Evolutionary conservation across 148 eudicot genomes (phyloP), one percentile per base, ranked within the genome.

Genomic region (Rhododendron mucronatum): DNA sequence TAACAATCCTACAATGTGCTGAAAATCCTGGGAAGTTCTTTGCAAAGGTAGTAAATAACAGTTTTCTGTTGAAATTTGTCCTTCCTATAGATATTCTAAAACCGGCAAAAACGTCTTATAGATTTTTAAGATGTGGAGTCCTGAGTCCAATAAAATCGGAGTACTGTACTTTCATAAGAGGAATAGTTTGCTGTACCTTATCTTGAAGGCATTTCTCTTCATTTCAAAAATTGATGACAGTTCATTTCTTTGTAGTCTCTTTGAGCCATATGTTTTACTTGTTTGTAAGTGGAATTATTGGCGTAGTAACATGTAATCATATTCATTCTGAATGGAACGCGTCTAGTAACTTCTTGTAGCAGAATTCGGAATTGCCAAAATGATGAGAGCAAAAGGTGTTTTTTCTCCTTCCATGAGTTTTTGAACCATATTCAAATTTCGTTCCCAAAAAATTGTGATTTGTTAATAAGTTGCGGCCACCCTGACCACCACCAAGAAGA

Each of bases 1-100:
- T 92, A 85, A 86, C 94, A 75, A 88, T 92, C 86, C 71, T 92
- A 80, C 87, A 61, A 47, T 91, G 91, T 86, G 92, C 92, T 84
- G 90, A 87, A 82, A 92, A 92, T 85, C 92, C 92, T 69, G 94
- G 74, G 33, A 83, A 53, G 59, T 92, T 87, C 85, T 92, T 89
- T 83, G 94, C 94, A 1, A 92, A 92, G 92, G 94, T 92, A 89
- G 30, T 50, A 5, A 74, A 41, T 86, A n/a, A 21, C 37, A 50
- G 69, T 87, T 41, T 37, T 26, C 37, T 78, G 71, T 71, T 33
- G 21, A 71, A n/a, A 26, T 26, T 67, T 33, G 20, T 14, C 26
- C 26, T 26, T 12, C 39, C 39, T 35, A 28, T 4, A 30, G 37
- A 71, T 33, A 71, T 71, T 71, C 20, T 13, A 71, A n/a, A 33